Conservation (phyloP, 2,329 filamentous ascomycete species). For the Amesomyces nigricolor region DNA sequence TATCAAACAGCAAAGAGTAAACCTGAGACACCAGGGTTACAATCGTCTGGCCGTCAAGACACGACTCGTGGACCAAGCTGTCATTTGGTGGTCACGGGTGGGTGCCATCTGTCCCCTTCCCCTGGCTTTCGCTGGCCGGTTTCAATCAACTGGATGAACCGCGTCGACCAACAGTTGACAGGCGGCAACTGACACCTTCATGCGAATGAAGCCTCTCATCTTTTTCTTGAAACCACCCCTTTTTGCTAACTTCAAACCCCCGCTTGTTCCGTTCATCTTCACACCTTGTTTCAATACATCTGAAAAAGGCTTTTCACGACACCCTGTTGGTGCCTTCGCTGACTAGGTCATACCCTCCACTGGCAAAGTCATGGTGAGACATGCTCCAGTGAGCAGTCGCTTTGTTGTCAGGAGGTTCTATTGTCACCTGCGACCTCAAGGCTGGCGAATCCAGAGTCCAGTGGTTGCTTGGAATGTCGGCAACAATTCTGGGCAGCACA, state of each 20-base stretch:
- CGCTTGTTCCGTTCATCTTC: constrained; percentile 15
- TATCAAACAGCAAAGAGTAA: neutral
- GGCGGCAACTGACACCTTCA: constrained; percentile 20
- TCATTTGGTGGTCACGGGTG: constrained; percentile 12
- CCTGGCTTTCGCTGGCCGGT: constrained; percentile 1
- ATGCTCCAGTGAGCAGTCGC: constrained; percentile 4
- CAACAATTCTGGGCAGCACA: no score
- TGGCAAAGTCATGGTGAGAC: neutral
- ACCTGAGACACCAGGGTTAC: neutral
- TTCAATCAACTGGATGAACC: constrained; percentile 21
- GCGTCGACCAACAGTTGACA: constrained; percentile 5
- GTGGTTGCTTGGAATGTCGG: no score
- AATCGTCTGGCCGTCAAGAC: neutral
- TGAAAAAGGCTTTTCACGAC: neutral
- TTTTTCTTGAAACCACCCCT: constrained; percentile 5
- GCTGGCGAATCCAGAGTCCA: no score
- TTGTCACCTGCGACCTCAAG: neutral
- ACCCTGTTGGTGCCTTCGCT: neutral
- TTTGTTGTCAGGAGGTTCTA: neutral
- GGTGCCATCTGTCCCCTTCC: constrained; percentile 26
- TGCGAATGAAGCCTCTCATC: constrained; percentile 9
- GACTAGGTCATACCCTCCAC: neutral
- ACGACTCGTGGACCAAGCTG: constrained; percentile 4
- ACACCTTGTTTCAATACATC: neutral
- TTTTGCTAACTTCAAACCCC: constrained; percentile 6